Conservation (phyloP, 805 yeast species). For the Yarrowia sp. region DNA sequence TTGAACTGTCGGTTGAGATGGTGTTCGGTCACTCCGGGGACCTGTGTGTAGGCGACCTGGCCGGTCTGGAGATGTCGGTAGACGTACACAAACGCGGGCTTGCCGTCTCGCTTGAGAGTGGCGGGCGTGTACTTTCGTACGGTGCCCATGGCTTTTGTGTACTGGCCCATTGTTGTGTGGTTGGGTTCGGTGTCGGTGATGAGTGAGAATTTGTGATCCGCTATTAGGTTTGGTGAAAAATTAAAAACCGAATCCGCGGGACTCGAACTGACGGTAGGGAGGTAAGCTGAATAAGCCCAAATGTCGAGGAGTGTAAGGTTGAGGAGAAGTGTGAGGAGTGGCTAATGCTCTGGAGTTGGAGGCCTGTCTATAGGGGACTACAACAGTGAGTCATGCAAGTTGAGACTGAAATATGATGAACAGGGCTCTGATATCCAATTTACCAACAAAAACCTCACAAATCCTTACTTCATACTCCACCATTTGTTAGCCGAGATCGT, state of each 20-base stretch:
- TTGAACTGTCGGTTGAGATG: slow-evolving; percentile 73
- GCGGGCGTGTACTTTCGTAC: slow-evolving; percentile 38
- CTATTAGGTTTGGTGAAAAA: slow-evolving; percentile 7
- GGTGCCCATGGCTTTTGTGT: slow-evolving; percentile 38
- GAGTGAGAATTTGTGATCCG: slow-evolving; percentile 14
- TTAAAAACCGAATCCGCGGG: not conserved
- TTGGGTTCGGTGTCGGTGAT: not conserved
- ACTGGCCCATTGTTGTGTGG: slow-evolving; percentile 11
- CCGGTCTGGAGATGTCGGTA: slow-evolving; percentile 89
- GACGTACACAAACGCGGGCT: slow-evolving; percentile 73
- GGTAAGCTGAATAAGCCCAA: too few species aligned
- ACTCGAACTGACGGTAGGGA: not conserved
- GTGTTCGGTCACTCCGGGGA: slow-evolving; percentile 60
- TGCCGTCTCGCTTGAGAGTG: slow-evolving; percentile 22
- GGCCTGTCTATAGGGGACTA: too few species aligned
- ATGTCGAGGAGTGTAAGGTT: too few species aligned
- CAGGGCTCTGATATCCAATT: too few species aligned
- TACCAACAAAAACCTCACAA: too few species aligned
- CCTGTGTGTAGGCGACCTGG: slow-evolving; percentile 87
- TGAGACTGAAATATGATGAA: too few species aligned
- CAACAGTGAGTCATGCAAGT: too few species aligned
- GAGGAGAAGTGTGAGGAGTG: too few species aligned
- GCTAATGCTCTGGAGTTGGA: too few species aligned
- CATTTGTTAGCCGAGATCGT: too few species aligned
- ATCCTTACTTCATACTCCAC: too few species aligned